A percentile compares a stretch with the other conserved stretches of the same genome.
Evolutionary conservation across 2,329 filamentous ascomycete genomes (phyloP).

Genomic region (Metarhizium brunneum): DNA sequence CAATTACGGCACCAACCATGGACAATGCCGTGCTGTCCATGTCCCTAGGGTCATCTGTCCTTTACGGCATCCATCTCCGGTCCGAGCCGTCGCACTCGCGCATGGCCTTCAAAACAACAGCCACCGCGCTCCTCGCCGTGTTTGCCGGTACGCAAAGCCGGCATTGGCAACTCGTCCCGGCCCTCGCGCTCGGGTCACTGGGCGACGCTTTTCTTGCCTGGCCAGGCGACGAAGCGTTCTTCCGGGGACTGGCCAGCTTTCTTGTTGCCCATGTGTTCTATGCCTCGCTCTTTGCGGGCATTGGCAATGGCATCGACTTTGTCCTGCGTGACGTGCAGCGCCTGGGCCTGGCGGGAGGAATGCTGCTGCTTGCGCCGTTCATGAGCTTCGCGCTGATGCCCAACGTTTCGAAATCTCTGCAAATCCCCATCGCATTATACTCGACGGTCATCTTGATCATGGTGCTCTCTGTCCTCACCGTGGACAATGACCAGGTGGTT

Average conservation of each 20-base stretch:
- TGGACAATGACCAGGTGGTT: constrained; percentile 14
- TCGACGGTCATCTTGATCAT: constrained; percentile 21
- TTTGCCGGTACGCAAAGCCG: constrained; percentile 9
- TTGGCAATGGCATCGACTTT: constrained; percentile 5
- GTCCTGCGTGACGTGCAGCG: constrained; percentile 10
- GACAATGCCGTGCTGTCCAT: constrained; percentile 1
- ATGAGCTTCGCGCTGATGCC: constrained; percentile 20
- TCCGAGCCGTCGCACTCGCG: constrained; percentile 16
- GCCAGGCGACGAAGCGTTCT: constrained; percentile 22
- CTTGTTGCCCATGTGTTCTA: constrained; percentile 24
- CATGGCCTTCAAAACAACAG: constrained; percentile 20
- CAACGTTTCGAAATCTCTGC: constrained; percentile 13
- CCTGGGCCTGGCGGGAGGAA: constrained; percentile 7
- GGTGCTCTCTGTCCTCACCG: constrained; percentile 20
- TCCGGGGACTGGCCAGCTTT: constrained; percentile 24
- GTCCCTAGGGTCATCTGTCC: constrained; percentile 8
- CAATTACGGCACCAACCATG: background rate
- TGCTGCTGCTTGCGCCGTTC: constrained; percentile 15
- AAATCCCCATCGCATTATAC: constrained; percentile 22
- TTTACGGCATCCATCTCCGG: constrained; percentile 12
- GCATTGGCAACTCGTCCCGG: constrained; percentile 14
- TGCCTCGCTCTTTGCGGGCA: constrained; percentile 16
- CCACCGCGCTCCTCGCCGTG: constrained; percentile 20
- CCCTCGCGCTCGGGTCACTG: constrained; percentile 20
- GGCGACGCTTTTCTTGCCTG: constrained; percentile 28